phyloP scores from a whole-genome alignment of 768 basidiomycete genomes.

The Xerocomus spinulosus region DNA sequence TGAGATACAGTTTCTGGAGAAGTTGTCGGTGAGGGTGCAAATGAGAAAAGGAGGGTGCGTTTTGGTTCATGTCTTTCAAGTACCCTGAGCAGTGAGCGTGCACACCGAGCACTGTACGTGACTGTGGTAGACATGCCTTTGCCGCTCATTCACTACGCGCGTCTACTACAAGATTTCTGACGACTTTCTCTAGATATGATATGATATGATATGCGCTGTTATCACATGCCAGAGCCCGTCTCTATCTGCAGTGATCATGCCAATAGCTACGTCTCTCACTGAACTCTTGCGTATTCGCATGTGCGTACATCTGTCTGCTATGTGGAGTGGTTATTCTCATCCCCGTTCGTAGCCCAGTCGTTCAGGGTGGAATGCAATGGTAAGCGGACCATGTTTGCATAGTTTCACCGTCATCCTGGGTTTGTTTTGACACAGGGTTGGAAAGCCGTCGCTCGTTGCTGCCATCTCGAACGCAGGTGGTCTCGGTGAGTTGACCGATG shows the following conservation, averaged over 20 bases:
- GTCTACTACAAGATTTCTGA: no score
- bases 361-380: conserved; percentile 94
- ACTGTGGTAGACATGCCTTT: conserved; percentile 6
- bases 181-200: no score
- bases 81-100: conserved; percentile 14
- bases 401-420: not conserved
- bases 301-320: conserved; percentile 38
- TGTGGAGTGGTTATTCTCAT: not conserved
- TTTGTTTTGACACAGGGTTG: conserved; percentile 54
- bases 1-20: conserved; percentile 30
- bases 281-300: conserved; percentile 62
- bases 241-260: conserved; percentile 21
- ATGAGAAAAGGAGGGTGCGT: conserved; percentile 20
- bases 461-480: conserved; percentile 84
- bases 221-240: no score
- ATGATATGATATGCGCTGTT: no score
- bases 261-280: conserved; percentile 51
- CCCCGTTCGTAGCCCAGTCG: conserved; percentile 51
- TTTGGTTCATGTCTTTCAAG: conserved; percentile 1
- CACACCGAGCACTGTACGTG: conserved; percentile 16
- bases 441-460: conserved; percentile 65
- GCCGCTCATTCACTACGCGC: no score
- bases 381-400: conserved; percentile 24
- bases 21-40: conserved; percentile 24
- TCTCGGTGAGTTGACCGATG: conserved; percentile 45